phyloP scores from a whole-genome alignment of 1,284 basidiomycete species.

The Malassezia arunalokei region DNA sequence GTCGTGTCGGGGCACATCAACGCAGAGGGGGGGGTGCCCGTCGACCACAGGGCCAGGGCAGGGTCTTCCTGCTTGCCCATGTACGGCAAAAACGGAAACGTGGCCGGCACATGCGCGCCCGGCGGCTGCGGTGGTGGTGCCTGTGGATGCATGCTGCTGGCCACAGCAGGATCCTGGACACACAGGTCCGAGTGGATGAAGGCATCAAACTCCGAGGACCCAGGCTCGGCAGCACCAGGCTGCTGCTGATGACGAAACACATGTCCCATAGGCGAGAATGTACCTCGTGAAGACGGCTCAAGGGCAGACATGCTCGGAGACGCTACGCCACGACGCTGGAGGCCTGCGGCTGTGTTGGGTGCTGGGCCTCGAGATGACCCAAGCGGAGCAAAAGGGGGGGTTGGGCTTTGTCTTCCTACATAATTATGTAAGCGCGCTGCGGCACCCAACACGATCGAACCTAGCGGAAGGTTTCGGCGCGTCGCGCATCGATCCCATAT shows the following conservation, averaged over 20 bases:
- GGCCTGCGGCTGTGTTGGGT: too few relatives aligned
- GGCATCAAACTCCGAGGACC: slow-evolving; percentile 15
- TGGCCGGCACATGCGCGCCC: not conserved
- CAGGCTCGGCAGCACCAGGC: not conserved
- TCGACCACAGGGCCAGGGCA: not conserved
- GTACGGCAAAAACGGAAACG: not conserved
- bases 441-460: slow-evolving; percentile 4
- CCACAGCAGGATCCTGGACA: not conserved
- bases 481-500: slow-evolving; percentile 56
- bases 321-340: not conserved
- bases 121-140: not conserved
- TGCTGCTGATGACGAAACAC: not conserved
- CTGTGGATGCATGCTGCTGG: not conserved
- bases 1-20: not conserved
- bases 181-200: slow-evolving; percentile 18
- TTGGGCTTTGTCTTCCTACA: not conserved
- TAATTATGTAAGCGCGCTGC: slow-evolving; percentile 6
- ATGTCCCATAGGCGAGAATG: not conserved
- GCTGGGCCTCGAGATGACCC: too few relatives aligned
- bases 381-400: not conserved
- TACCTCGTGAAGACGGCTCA: not conserved
- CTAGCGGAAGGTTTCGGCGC: slow-evolving; percentile 42
- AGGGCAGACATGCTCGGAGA: not conserved
- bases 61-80: not conserved
- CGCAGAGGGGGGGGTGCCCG: not conserved